Conservation (phyloP, 1,139 yeast genomes). For the Yamadazyma membranifaciens region DNA sequence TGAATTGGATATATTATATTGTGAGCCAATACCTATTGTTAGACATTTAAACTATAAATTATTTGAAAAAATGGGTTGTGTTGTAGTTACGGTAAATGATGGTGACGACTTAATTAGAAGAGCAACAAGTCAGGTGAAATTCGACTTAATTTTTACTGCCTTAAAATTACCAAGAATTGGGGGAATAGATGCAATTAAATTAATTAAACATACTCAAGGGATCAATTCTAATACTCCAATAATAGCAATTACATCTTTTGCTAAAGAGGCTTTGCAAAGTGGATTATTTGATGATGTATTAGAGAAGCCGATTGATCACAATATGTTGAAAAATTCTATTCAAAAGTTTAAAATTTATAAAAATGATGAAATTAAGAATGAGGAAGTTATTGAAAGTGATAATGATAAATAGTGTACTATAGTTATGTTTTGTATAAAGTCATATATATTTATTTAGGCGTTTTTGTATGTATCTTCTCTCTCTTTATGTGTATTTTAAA, state of each 20-base stretch:
- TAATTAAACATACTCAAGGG: constrained; percentile 75
- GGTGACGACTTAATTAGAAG: constrained; percentile 83
- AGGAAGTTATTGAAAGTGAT: constrained; percentile 31
- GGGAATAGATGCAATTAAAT: constrained; percentile 73
- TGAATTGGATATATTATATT: constrained; percentile 67
- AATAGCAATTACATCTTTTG: constrained; percentile 72
- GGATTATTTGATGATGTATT: constrained; percentile 69
- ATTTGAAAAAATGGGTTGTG: constrained; percentile 72
- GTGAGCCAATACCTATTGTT: constrained; percentile 86
- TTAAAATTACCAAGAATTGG: constrained; percentile 64
- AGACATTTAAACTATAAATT: constrained; percentile 66
- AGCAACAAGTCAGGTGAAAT: constrained; percentile 80
- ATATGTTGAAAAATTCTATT: constrained; percentile 24
- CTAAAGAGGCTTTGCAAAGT: constrained; percentile 59
- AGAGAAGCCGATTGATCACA: constrained; percentile 67
- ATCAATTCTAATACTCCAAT: constrained; percentile 76
- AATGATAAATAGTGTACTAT: constrained; percentile 11
- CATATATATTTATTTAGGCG: not conserved
- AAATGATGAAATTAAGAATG: constrained; percentile 21
- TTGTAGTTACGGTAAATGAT: constrained; percentile 72
- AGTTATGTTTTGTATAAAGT: constrained; percentile 1
- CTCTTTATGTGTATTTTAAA: not conserved
- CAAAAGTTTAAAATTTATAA: constrained; percentile 17
- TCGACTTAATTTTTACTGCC: constrained; percentile 81
- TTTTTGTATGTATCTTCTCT: not conserved